A percentile compares a stretch with the other conserved stretches of the same genome.
phyloP scores from a whole-genome alignment of 2,329 filamentous ascomycete species.

The Calonectria montana region DNA sequence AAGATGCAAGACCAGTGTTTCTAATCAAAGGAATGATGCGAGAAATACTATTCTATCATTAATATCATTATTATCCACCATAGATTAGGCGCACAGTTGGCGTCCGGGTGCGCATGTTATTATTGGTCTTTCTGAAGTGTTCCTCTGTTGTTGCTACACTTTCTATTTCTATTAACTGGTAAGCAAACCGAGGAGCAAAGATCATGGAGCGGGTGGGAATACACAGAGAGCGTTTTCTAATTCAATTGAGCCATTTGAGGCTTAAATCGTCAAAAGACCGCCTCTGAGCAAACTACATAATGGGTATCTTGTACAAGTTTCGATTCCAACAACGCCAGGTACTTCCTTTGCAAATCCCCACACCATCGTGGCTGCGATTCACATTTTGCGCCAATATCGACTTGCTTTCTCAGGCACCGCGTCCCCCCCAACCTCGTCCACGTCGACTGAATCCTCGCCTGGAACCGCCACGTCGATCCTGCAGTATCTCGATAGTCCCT shows the following conservation, averaged over 20 bases:
- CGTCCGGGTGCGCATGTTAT: not conserved
- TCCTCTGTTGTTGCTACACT: not conserved
- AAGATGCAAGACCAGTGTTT: too few relatives aligned
- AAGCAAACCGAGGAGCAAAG: not conserved
- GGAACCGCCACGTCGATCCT: not conserved
- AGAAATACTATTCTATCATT: too few relatives aligned
- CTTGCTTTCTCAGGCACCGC: not conserved
- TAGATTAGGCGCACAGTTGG: too few relatives aligned
- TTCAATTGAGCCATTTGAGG: not conserved
- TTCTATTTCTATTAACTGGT: not conserved
- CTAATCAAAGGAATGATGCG: too few relatives aligned
- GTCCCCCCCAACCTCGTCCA: not conserved
- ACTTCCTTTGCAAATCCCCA: not conserved
- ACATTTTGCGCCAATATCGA: not conserved
- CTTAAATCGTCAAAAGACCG: not conserved
- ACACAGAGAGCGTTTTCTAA: not conserved
- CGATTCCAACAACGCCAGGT: constrained; percentile 15
- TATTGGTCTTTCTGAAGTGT: too few relatives aligned
- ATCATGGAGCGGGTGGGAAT: not conserved
- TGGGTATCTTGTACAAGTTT: constrained; percentile 20
- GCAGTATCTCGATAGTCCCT: constrained; percentile 13
- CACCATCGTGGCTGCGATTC: not conserved
- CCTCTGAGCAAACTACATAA: not conserved
- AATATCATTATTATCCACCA: too few relatives aligned
- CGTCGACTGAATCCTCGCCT: not conserved